Evolutionary conservation across 495 filamentous ascomycete species (phyloP), one percentile per base, ranked within the genome.

Genomic region (Neurospora sp.): DNA sequence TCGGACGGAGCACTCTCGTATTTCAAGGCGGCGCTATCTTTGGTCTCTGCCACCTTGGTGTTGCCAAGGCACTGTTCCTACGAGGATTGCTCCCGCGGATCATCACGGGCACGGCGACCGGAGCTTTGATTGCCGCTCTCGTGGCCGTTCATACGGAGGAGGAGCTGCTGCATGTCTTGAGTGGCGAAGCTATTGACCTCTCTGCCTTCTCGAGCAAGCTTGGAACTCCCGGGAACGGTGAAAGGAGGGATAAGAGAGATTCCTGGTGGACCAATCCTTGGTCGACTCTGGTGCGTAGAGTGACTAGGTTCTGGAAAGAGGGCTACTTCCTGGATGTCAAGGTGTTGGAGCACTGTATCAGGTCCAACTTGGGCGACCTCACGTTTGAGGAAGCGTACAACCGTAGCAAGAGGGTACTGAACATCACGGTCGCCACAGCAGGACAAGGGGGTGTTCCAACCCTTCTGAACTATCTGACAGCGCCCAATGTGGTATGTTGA

Each of bases 311-410:
- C 72, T 77, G 90, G 68, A 82, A 81, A 41, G 90, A 93, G 74
- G 95, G 95, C 3, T 91, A 96, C 77, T 92, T 97, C 75, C 85
- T 97, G 48, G 93, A 98, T 81, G 88, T 91, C 3, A 88, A 87
- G 69, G 88, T 96, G 27, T 81, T 98, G 61, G 94, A 97, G 78
- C 89, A 95, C 70, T 96, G 93, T 77, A 92, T 97, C 3, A 86
- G 91, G 38, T 88, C 89, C 12, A 97, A 97, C 76, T 89, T 97
- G 4, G 94, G 93, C 9, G 92, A 97, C 75, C 78, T 97, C 27
- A 98, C 94, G 0, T 98, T 98, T 76, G 93, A 97, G 82, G 95
- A 98, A 80, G 95, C 95, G 3, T 97, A 95, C 78, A 86, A 90
- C 41, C 87, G 89, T 68, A 97, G 94, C 12, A 96, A 94, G 78